Evolutionary conservation across 495 filamentous ascomycete species (phyloP), one percentile per base, ranked within the genome.

Genomic region (Darksidea phi): DNA sequence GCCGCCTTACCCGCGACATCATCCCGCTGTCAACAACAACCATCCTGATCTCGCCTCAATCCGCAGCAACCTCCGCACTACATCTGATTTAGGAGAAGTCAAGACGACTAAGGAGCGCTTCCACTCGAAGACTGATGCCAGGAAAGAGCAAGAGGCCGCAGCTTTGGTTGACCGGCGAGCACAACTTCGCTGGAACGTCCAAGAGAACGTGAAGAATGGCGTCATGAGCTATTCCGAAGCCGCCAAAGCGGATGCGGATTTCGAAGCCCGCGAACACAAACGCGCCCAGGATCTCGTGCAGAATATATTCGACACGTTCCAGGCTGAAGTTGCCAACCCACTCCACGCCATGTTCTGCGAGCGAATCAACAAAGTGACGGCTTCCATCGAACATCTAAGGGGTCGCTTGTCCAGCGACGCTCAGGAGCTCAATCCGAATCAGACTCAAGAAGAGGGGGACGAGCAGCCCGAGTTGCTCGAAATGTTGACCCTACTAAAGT

Each of bases 21-120:
- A 97, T 68, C 94, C 94, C 12, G 94, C 94, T 5, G 88, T 97
- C 48, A 96, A 95, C 71, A 98, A 98, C 68, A 90, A 84, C 67
- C 94, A 98, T 70, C 94, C 94, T 0, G 86, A 94, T 54, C 81
- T 98, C 8, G 81, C 91, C 0, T 79, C 86, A 0, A 89, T 90
- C 23, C 83, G 94, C 34, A 85, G 80, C 7, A 76, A 85, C 0
- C 88, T 96, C 17, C 86, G 95, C 13, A 78, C 81, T 0, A 78
- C 97, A 18, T 87, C 84, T 59, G 89, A 97, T 64, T 74, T 93
- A 54, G 78, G 80, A 5, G 88, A 91, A 63, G 77, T 91, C 37
- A 84, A 88, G 51, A 76, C 76, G 3, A 88, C 85, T 5, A 86
- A 90, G 61, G 77, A 85, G 41, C 75, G 77, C 13, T 94, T 86